Evolutionary conservation across 176 grass and related monocot species (phyloP).

Genomic region (Pharus latifolius): DNA sequence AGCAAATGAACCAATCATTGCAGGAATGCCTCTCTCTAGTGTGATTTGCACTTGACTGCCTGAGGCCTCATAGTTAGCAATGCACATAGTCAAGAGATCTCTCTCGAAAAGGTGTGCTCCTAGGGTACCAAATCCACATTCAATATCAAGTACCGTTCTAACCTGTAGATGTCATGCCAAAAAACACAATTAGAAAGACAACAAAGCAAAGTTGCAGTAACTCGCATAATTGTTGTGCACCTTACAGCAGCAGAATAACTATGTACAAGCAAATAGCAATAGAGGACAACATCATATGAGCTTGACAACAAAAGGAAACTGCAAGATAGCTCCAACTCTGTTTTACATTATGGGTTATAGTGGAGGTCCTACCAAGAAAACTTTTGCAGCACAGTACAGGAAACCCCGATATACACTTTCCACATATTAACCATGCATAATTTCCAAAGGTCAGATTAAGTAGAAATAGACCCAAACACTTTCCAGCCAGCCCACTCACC

Average conservation of each 20-base stretch:
- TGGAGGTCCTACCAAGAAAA: constrained; percentile 10
- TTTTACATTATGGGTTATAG: constrained; percentile 6
- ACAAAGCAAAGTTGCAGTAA: neutral
- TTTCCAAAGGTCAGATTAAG: constrained; percentile 24
- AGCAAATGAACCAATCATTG: constrained; percentile 86
- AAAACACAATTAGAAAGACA: neutral
- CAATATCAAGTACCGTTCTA: constrained; percentile 93
- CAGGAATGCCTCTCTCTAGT: constrained; percentile 96
- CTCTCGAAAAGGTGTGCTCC: constrained; percentile 79
- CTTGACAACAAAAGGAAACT: neutral
- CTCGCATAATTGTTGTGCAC: neutral
- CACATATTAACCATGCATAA: constrained; percentile 8
- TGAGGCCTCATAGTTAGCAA: constrained; percentile 85
- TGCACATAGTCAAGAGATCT: constrained; percentile 91
- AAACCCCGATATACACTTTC: constrained; percentile 29
- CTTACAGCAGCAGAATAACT: neutral
- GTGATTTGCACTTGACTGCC: constrained; percentile 99
- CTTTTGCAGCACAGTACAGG: constrained; percentile 4
- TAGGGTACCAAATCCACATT: constrained; percentile 97
- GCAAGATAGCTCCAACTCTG: neutral
- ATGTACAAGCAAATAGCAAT: neutral
- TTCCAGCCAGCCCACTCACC: constrained; percentile 20
- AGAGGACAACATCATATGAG: neutral
- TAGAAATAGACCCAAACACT: constrained; percentile 23
- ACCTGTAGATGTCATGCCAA: constrained; percentile 52